Evolutionary conservation across 768 basidiomycete genomes (phyloP), one percentile per base, ranked within the genome.

Genomic region (Daedaleopsis nitida): DNA sequence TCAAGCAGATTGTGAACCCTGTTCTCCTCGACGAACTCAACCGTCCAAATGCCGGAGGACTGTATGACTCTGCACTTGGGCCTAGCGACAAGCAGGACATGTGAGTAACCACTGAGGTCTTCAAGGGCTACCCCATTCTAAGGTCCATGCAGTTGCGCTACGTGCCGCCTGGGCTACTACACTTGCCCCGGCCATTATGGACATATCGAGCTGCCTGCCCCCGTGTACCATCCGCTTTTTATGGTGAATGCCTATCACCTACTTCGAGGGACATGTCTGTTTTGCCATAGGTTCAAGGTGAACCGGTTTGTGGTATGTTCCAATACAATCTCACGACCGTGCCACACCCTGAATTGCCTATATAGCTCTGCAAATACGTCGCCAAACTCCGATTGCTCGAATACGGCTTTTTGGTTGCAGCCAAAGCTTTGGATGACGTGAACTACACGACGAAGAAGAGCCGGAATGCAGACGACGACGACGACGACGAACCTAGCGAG

Each of bases 101-200:
- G 96, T 98, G 65, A 63, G 94, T 85, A 7, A 32, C 27, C 7
- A 32, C 7, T 32, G 24, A 42, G 58, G 13, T 44, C 19, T 45
- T 39, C 58, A 14, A 2, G 19, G 47, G 23, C 23, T 21, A 49
- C 10, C 47, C 23, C 21, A 8, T 24, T 8, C 21, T 24, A 24
- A 49, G 23, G 47, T 21, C 23, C 21, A 23, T 72, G 16, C 17
- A 99, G 96, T 61, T 99, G 97, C 73, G 80, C 90, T 64, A 97
- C 97, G 75, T 99, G 97, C 73, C 89, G 84, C 59, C 84, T 97
- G 69, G 92, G 87, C 50, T 96, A 94, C 70, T 98, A 89, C 77
- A 89, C 89, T 61, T 99, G 97, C 74, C 96, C 97, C 1, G 97
- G 97, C 17, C 97, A 99, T 75, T 99, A 91, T 76, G 97, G 97